phyloP scores from a whole-genome alignment of 345 rosid genomes.

The Citrus cavaleriei region DNA sequence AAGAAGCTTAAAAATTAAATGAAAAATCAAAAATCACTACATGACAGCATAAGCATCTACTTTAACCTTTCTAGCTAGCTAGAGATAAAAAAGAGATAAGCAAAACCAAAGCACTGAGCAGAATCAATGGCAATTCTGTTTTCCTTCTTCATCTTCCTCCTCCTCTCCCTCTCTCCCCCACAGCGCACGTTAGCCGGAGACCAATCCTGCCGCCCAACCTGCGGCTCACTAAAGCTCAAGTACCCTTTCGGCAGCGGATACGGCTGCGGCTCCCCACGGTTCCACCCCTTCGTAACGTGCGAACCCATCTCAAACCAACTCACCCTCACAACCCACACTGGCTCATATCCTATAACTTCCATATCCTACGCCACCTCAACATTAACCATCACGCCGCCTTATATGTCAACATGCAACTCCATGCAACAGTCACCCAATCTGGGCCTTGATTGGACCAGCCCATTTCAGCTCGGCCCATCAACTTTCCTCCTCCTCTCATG shows the following conservation, averaged over 20 bases:
- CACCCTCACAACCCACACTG: slow-evolving; percentile 43
- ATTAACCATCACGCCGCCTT: slow-evolving; percentile 29
- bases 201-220: slow-evolving; percentile 27
- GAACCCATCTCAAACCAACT: slow-evolving; percentile 18
- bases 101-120: background rate
- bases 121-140: background rate
- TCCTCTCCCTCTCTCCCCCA: background rate
- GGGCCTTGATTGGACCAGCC: slow-evolving; percentile 53
- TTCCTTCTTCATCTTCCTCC: slow-evolving; percentile 10
- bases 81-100: background rate
- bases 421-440: slow-evolving; percentile 37
- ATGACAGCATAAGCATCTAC: background rate
- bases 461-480: slow-evolving; percentile 49
- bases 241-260: slow-evolving; percentile 48
- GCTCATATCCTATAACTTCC: slow-evolving; percentile 42
- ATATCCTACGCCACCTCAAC: slow-evolving; percentile 40
- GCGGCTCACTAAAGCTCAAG: slow-evolving; percentile 41
- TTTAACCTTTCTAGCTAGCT: background rate
- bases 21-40: background rate
- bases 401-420: slow-evolving; percentile 48
- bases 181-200: background rate
- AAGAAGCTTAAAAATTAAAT: too few species aligned
- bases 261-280: slow-evolving; percentile 51
- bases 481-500: slow-evolving; percentile 45
- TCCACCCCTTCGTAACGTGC: slow-evolving; percentile 39